These are phyloP conservation scores for Schwanniomyces sp. DNA, from an alignment of 805 yeast genomes.

Conservation along the genomic window DNA sequence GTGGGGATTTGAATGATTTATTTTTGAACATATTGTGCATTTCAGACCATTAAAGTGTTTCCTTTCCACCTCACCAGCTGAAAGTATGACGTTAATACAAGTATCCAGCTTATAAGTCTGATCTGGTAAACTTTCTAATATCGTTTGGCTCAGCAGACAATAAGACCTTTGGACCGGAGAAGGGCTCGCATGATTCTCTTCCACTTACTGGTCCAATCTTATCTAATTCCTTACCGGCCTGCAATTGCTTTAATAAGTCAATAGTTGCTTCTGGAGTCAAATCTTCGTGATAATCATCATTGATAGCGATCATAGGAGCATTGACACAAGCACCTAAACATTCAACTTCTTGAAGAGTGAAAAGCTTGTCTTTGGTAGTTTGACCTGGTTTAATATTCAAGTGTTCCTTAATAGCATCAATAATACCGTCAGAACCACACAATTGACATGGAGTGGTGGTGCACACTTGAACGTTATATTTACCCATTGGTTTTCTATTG, in stretches of 20 bases:
- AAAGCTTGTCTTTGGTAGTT: conserved; percentile 70
- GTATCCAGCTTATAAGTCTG: conserved; percentile 50
- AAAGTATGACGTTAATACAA: not conserved
- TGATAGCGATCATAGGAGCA: conserved; percentile 84
- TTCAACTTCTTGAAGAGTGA: conserved; percentile 85
- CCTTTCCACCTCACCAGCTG: conserved; percentile 1
- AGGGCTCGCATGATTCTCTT: conserved; percentile 77
- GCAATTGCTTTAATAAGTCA: conserved; percentile 59
- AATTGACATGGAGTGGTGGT: conserved; percentile 89
- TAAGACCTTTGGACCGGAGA: conserved; percentile 65
- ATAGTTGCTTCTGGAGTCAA: conserved; percentile 67
- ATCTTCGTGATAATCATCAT: conserved; percentile 83
- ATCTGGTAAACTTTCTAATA: conserved; percentile 67
- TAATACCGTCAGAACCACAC: conserved; percentile 78
- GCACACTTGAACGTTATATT: conserved; percentile 79
- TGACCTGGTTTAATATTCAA: conserved; percentile 72
- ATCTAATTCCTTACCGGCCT: conserved; percentile 57
- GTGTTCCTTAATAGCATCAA: conserved; percentile 63
- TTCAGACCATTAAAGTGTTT: not conserved
- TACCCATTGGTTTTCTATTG: conserved; percentile 83
- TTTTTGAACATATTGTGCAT: not conserved
- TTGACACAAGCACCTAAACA: conserved; percentile 92
- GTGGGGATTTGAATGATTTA: not conserved
- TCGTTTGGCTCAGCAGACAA: conserved; percentile 62
- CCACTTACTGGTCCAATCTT: conserved; percentile 69